Evolutionary conservation across 2,329 filamentous ascomycete species (phyloP).

Genomic region (Fusarium devonianum): DNA sequence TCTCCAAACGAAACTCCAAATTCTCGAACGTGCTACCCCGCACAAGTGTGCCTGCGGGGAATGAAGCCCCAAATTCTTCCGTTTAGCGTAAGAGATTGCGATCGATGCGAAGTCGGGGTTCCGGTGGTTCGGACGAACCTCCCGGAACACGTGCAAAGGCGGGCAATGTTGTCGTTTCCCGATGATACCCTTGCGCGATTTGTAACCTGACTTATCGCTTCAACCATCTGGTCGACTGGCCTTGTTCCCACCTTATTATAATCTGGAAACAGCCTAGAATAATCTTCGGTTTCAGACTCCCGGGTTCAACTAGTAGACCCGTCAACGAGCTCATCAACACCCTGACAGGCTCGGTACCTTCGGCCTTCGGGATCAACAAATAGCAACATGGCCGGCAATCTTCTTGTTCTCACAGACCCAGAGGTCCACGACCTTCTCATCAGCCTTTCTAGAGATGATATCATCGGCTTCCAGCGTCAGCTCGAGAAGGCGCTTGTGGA

Average conservation of each 20-base stretch:
- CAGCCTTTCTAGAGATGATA: slow-evolving; percentile 16
- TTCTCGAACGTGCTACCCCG: too few species aligned
- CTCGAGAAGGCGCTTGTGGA: slow-evolving; percentile 24
- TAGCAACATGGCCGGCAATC: slow-evolving; percentile 4
- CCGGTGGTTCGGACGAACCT: background rate
- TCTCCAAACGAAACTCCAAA: too few species aligned
- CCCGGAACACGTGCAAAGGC: background rate
- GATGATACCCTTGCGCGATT: background rate
- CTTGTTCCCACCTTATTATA: too few species aligned
- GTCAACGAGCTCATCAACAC: too few species aligned
- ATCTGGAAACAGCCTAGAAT: too few species aligned
- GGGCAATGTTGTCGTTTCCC: background rate
- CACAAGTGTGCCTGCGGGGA: too few species aligned
- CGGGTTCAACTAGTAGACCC: too few species aligned
- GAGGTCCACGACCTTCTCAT: slow-evolving; percentile 30
- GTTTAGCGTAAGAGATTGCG: too few species aligned
- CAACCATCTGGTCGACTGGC: too few species aligned
- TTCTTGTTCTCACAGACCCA: slow-evolving; percentile 25
- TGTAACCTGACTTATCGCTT: too few species aligned
- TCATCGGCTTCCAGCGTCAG: slow-evolving; percentile 15
- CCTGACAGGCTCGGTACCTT: background rate
- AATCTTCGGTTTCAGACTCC: too few species aligned
- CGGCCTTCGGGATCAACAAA: background rate
- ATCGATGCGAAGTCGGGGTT: background rate
- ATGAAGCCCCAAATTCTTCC: too few species aligned